Percentiles rank a stretch among this genome's conserved stretches.
Conservation (phyloP, 2,329 filamentous ascomycete species). For the Neonectria coccinea region DNA sequence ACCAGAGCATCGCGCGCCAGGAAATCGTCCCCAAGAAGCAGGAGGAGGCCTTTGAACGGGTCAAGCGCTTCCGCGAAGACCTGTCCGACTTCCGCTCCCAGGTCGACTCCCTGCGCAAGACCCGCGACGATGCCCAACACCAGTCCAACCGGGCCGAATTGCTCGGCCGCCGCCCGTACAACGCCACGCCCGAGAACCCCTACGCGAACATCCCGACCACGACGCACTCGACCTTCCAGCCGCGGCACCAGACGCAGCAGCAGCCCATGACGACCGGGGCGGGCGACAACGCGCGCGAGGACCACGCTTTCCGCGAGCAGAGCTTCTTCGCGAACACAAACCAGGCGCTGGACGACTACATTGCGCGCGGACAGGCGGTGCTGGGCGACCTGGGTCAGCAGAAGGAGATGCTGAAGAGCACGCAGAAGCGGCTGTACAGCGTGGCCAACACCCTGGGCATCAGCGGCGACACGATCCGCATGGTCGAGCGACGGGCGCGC, state of each 20-base stretch:
- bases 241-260: conserved; percentile 54
- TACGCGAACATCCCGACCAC: conserved; percentile 72
- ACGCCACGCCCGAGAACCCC: conserved; percentile 89
- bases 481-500: conserved; percentile 90
- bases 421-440: conserved; percentile 89
- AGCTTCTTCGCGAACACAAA: conserved; percentile 87
- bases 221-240: conserved; percentile 54
- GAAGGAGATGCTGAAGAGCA: conserved; percentile 93
- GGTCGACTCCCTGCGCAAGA: conserved; percentile 81
- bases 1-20: conserved; percentile 84
- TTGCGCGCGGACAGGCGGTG: conserved; percentile 90
- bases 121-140: conserved; percentile 79
- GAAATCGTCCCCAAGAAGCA: conserved; percentile 93
- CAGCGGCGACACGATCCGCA: conserved; percentile 95
- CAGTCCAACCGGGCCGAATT: conserved; percentile 80
- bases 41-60: conserved; percentile 86
- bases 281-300: conserved; percentile 77
- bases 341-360: conserved; percentile 89
- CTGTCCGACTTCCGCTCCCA: conserved; percentile 82
- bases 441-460: conserved; percentile 95
- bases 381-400: conserved; percentile 90
- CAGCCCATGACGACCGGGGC: conserved; percentile 55
- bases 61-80: conserved; percentile 87
- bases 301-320: conserved; percentile 89
- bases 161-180: conserved; percentile 84